Percentiles rank a stretch among this genome's conserved stretches.
These are phyloP conservation scores for Berkeleyomyces basicola DNA, from an alignment of 2,329 filamentous ascomycete genomes.

Conservation along the genomic window DNA sequence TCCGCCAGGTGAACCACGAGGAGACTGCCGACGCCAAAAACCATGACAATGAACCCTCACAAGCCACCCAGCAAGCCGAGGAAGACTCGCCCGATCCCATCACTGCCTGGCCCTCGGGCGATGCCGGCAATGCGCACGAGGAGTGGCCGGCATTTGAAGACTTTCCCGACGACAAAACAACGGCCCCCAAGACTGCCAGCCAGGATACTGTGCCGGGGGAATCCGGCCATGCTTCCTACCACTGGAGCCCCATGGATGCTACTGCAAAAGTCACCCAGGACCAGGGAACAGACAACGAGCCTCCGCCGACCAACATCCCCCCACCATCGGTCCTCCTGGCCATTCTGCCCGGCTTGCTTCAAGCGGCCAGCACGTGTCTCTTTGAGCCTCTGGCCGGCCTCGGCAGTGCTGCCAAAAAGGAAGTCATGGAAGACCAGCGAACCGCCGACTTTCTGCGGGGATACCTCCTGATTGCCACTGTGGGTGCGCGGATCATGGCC, in stretches of 20 bases:
- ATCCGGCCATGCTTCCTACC: not conserved
- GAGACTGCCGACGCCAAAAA: constrained; percentile 16
- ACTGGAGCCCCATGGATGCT: constrained; percentile 30
- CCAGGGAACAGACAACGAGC: constrained; percentile 17
- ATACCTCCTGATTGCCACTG: constrained; percentile 46
- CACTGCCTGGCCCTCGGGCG: constrained; percentile 31
- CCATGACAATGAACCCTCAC: constrained; percentile 21
- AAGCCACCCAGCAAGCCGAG: not conserved
- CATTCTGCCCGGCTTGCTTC: constrained; percentile 55
- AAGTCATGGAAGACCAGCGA: constrained; percentile 44
- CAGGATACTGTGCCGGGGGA: not conserved
- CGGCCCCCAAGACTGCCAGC: not conserved
- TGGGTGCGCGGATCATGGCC: constrained; percentile 65
- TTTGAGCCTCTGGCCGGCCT: constrained; percentile 49
- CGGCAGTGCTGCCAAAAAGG: constrained; percentile 39
- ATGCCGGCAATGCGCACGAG: constrained; percentile 20
- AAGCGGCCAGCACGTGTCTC: constrained; percentile 44
- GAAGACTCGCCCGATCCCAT: constrained; percentile 18
- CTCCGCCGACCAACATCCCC: constrained; percentile 71
- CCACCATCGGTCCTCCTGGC: constrained; percentile 72
- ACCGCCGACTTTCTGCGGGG: constrained; percentile 46
- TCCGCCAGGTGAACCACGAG: not conserved
- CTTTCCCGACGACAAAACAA: constrained; percentile 18
- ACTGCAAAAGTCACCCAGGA: not conserved
- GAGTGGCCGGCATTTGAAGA: constrained; percentile 38